Base-by-base conservation (phyloP, 768 basidiomycete species). In the Lentinula sp. region DNA sequence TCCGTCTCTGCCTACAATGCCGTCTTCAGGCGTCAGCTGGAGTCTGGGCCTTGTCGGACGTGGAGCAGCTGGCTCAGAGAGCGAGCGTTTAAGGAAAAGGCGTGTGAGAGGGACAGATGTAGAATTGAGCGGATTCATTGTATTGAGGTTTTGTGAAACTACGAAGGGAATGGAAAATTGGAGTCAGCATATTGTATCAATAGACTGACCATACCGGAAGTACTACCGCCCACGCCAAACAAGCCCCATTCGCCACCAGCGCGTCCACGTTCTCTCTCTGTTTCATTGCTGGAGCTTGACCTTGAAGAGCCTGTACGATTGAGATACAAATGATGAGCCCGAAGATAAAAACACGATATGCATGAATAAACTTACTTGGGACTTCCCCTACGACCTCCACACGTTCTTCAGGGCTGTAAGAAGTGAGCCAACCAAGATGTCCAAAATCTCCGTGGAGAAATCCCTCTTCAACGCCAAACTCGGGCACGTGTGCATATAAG, bases 211-310 rank as follows among this genome's bases (percentile, higher is more conserved):
- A 16, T 18, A 51, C 50, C 50, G 35, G 32, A 33, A 33, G 50
- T 0, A 51, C n/a, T 46, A 59, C 9, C 43, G 12, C n/a, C 20
- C 6, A 18, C 20, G 28, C 39, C 33, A 35, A 59, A 48, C 33
- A 59, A 33, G 6, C 39, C 39, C 57, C 57, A 59, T 28, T 59
- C 57, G 9, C 57, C 57, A 48, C 57, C 57, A 15, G 43, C 57
- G 5, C 57, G 57, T 23, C 42, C 42, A 13, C 57, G 57, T 49
- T 59, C 57, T 20, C 45, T 33, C 18, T 59, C 57, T 18, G 57
- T 59, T 15, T 59, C 57, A 15, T 46, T 59, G 28, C 48, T 50
- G 8, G 57, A 46, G n/a, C 37, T 56, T 43, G 55, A 56, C 41
- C 55, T 56, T 28, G 55, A 56, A n/a, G 39, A 23, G n/a, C 49